phyloP scores from a whole-genome alignment of 2,329 filamentous ascomycete genomes.

The Aspergillus texensis region DNA sequence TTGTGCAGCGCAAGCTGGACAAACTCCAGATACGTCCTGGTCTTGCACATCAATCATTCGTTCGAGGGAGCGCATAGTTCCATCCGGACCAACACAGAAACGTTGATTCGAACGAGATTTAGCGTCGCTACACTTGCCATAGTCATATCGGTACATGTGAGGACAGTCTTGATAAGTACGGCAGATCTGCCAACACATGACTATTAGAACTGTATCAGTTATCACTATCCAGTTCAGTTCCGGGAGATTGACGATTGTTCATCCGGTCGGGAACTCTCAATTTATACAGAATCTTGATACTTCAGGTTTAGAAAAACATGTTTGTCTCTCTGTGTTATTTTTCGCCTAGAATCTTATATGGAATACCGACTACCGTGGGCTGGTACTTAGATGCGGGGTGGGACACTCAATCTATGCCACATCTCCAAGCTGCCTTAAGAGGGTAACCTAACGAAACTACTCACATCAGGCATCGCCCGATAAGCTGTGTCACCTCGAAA shows the following conservation, averaged over 20 bases:
- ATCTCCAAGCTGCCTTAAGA: neutral
- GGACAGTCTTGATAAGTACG: conserved; percentile 2
- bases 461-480: neutral
- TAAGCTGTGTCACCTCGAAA: neutral
- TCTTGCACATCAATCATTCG: conserved; percentile 1
- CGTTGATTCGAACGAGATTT: neutral
- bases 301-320: neutral
- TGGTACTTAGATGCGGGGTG: neutral
- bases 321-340: neutral
- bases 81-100: neutral
- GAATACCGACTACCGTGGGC: neutral
- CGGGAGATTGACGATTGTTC: neutral
- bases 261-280: neutral
- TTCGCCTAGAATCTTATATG: neutral
- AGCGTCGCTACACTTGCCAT: conserved; percentile 1
- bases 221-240: neutral
- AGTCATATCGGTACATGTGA: conserved; percentile 4
- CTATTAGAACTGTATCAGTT: neutral
- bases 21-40: neutral
- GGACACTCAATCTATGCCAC: neutral
- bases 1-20: neutral
- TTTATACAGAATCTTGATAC: neutral
- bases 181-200: conserved; percentile 2
- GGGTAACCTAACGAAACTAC: neutral
- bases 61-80: conserved; percentile 1